These are phyloP conservation scores for Casaregolazyma suthepensis DNA, from an alignment of 1,139 yeast species.

Conservation along the genomic window DNA sequence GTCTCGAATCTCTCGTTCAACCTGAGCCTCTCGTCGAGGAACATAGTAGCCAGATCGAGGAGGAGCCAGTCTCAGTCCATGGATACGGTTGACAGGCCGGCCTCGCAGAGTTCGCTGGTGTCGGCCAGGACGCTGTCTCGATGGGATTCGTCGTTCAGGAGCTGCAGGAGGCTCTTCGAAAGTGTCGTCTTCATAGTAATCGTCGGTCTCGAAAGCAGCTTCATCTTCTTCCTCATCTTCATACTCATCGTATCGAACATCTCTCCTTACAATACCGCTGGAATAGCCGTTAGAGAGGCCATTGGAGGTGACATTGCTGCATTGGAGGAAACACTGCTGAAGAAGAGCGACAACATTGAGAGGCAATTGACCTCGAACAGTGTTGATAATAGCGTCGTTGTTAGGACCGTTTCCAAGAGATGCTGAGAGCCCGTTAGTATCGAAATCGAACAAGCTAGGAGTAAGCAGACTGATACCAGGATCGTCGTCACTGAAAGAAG, in stretches of 20 bases:
- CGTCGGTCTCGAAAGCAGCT: conserved; percentile 2
- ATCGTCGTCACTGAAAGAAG: conserved; percentile 20
- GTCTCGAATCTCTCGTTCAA: not conserved
- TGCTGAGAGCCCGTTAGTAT: conserved; percentile 13
- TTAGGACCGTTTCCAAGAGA: conserved; percentile 16
- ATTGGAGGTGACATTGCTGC: conserved; percentile 5
- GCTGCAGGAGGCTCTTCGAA: not conserved
- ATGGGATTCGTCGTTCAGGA: conserved; percentile 1
- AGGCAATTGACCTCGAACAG: conserved; percentile 14
- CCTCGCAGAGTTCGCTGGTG: conserved; percentile 6
- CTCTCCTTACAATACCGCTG: conserved; percentile 1
- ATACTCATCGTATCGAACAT: conserved; percentile 6
- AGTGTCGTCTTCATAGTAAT: not conserved
- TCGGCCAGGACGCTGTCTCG: not conserved
- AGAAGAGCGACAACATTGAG: conserved; percentile 11
- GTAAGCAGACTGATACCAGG: conserved; percentile 20
- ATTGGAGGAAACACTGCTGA: conserved; percentile 13
- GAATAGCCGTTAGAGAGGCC: not conserved
- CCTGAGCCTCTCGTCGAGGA: not conserved
- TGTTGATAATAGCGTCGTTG: conserved; percentile 12
- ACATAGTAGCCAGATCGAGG: not conserved
- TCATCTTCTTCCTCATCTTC: conserved; percentile 7
- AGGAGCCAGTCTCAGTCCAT: not conserved
- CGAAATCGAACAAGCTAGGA: conserved; percentile 16
- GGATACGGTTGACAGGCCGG: not conserved